Percentiles rank a stretch among this genome's conserved stretches.
Evolutionary conservation across 306 rosid genomes (phyloP).

Genomic region (Trifolium dubium): DNA sequence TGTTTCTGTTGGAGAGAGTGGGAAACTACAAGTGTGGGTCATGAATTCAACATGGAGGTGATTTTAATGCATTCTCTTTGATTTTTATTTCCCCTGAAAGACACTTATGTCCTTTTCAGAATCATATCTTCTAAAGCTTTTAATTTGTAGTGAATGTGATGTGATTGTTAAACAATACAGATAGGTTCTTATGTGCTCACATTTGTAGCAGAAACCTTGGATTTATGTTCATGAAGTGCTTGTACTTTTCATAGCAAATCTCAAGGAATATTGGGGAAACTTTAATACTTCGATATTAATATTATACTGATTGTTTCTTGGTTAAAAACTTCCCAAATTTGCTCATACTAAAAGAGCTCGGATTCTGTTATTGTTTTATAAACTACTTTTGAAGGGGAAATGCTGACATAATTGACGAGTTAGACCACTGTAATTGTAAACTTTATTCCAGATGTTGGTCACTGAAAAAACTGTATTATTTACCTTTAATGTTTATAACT

Average conservation of each 20-base stretch:
- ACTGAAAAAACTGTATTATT: slow-evolving; percentile 9
- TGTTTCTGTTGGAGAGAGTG: slow-evolving; percentile 82
- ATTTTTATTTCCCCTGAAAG: slow-evolving; percentile 19
- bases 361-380: slow-evolving; percentile 9
- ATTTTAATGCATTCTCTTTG: slow-evolving; percentile 32
- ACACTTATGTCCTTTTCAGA: slow-evolving; percentile 27
- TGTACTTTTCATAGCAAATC: slow-evolving; percentile 28
- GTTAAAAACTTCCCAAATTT: slow-evolving; percentile 32
- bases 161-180: not conserved
- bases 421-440: slow-evolving; percentile 24
- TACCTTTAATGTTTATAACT: slow-evolving; percentile 24
- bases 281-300: slow-evolving; percentile 14
- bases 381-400: slow-evolving; percentile 7
- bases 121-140: not conserved
- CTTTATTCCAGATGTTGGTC: slow-evolving; percentile 24
- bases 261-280: slow-evolving; percentile 26
- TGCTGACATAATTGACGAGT: slow-evolving; percentile 11
- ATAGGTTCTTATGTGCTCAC: slow-evolving; percentile 29
- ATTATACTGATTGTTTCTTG: slow-evolving; percentile 9
- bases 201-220: slow-evolving; percentile 13
- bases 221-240: slow-evolving; percentile 4
- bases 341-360: not conserved
- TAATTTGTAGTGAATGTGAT: slow-evolving; percentile 14
- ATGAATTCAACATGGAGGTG: slow-evolving; percentile 94
- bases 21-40: slow-evolving; percentile 84